phyloP scores from a whole-genome alignment of 805 yeast species.

The Myxozyma geophila region DNA sequence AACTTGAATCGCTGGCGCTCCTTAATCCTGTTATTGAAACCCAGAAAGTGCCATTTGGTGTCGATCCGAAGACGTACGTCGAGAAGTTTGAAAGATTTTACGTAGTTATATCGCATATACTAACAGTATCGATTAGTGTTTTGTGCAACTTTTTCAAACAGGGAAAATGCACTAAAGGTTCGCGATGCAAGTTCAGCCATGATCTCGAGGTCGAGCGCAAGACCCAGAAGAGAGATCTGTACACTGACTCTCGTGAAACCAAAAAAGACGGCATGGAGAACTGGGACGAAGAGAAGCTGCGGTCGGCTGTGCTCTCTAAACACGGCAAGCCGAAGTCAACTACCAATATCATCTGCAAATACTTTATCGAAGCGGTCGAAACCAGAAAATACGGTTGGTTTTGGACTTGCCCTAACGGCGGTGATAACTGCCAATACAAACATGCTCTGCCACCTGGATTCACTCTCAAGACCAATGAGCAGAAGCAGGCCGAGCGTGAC shows the following conservation, averaged over 20 bases:
- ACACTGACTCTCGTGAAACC: conserved; percentile 78
- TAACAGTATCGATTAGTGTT: conserved; percentile 46
- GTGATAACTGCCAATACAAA: conserved; percentile 87
- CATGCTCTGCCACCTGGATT: conserved; percentile 97
- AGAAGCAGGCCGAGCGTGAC: conserved; percentile 82
- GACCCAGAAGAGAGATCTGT: conserved; percentile 86
- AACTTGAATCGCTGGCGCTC: conserved; percentile 80
- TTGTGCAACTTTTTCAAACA: conserved; percentile 88
- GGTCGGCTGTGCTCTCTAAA: conserved; percentile 82
- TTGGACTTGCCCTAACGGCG: conserved; percentile 96
- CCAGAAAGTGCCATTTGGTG: conserved; percentile 94
- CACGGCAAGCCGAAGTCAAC: conserved; percentile 94
- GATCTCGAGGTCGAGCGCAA: conserved; percentile 84
- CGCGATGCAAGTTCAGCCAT: conserved; percentile 89
- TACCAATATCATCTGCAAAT: conserved; percentile 92
- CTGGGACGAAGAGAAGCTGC: conserved; percentile 96
- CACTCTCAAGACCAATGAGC: conserved; percentile 95
- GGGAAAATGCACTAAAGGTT: conserved; percentile 71
- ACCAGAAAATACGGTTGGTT: conserved; percentile 99
- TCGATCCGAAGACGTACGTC: conserved; percentile 80
- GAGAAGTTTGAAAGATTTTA: neutral
- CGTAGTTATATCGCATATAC: neutral
- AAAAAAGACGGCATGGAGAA: conserved; percentile 83
- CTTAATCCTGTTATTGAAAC: conserved; percentile 66
- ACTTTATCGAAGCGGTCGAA: conserved; percentile 94